Percentiles rank a stretch among this genome's conserved stretches.
These are phyloP conservation scores for Fraxinus albicans DNA, from an alignment of 305 asterid species.

Conservation along the genomic window DNA sequence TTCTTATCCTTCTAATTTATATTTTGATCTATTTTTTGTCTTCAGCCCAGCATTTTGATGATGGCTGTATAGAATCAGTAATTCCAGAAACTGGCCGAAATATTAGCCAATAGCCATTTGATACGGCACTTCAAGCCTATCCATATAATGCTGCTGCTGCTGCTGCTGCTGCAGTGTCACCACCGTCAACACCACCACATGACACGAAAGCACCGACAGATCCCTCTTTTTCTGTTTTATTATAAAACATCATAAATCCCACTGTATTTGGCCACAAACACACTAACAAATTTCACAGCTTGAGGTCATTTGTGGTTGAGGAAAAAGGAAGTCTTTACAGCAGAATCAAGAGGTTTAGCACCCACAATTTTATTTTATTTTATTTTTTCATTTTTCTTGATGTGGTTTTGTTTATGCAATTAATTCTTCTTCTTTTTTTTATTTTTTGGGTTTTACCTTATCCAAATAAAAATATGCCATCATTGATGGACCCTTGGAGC, in stretches of 20 bases:
- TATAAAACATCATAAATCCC: not conserved
- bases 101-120: not conserved
- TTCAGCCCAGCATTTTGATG: no score
- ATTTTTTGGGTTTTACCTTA: not conserved
- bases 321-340: not conserved
- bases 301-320: not conserved
- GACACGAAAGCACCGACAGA: not conserved
- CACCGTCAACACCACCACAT: not conserved
- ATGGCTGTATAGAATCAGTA: no score
- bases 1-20: no score
- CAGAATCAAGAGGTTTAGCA: not conserved
- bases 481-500: slow-evolving; percentile 8
- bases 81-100: not conserved
- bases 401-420: not conserved
- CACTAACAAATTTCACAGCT: not conserved
- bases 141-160: not conserved
- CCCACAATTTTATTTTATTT: not conserved
- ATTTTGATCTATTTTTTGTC: no score
- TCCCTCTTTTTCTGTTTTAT: not conserved
- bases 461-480: not conserved
- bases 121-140: not conserved
- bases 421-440: not conserved
- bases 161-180: not conserved
- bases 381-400: not conserved
- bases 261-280: not conserved